Percentiles rank a stretch among this genome's conserved stretches.
phyloP scores from a whole-genome alignment of 208 protist species.

The Phytomonas francai region DNA sequence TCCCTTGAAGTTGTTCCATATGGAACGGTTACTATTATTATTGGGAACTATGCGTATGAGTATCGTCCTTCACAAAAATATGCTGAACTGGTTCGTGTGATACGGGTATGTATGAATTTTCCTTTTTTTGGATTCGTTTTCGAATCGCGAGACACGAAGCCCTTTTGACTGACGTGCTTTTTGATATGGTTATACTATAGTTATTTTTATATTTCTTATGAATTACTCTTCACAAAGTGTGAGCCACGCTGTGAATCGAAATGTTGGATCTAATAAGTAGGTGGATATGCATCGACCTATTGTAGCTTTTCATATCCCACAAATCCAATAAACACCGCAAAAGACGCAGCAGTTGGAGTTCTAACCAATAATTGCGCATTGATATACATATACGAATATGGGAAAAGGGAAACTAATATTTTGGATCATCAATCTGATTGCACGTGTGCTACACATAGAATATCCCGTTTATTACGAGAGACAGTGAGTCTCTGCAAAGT shows the following conservation, averaged over 20 bases:
- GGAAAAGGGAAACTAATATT: not conserved
- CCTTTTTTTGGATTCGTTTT: not conserved
- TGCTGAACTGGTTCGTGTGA: no score
- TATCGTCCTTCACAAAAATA: no score
- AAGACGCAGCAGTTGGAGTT: not conserved
- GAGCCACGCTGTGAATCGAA: not conserved
- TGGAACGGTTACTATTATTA: not conserved
- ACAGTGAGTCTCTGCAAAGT: not conserved
- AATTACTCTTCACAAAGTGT: not conserved
- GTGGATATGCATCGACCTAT: not conserved
- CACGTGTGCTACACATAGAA: not conserved
- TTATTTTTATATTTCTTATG: not conserved
- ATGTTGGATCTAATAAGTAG: not conserved
- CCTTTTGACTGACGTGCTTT: not conserved
- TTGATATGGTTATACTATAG: not conserved
- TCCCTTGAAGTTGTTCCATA: not conserved
- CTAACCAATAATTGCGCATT: not conserved
- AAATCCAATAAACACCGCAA: not conserved
- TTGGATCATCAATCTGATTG: not conserved
- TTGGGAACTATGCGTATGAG: not conserved
- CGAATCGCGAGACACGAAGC: not conserved
- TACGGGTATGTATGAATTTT: not conserved
- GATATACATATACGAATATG: not conserved
- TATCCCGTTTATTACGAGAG: not conserved
- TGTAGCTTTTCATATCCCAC: not conserved